These are phyloP conservation scores for Nemania sp. DNA, from an alignment of 2,329 filamentous ascomycete species.

Conservation along the genomic window DNA sequence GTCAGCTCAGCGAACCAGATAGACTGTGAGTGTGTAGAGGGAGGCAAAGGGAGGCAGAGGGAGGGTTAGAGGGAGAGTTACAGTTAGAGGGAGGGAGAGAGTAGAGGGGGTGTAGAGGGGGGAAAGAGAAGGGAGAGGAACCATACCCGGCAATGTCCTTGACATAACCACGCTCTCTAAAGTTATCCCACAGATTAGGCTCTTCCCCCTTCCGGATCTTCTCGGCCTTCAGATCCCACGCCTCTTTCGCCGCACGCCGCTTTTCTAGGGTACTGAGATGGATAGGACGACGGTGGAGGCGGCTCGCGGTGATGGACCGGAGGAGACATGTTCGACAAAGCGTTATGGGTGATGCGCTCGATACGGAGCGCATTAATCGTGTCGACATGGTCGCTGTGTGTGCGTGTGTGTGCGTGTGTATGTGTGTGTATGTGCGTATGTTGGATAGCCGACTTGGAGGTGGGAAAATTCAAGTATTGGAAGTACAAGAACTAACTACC, in stretches of 20 bases:
- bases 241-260: constrained; percentile 54
- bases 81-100: neutral
- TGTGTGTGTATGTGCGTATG: neutral
- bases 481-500: too few species aligned
- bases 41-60: neutral
- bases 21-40: neutral
- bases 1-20: too few species aligned
- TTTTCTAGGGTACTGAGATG: constrained; percentile 60
- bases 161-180: constrained; percentile 79
- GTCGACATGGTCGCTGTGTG: constrained; percentile 43
- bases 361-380: constrained; percentile 20
- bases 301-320: constrained; percentile 34
- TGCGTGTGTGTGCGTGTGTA: too few species aligned
- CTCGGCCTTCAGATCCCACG: constrained; percentile 63
- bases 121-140: neutral
- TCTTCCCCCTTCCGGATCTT: constrained; percentile 63
- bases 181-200: constrained; percentile 69
- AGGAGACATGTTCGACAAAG: constrained; percentile 48
- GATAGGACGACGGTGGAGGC: constrained; percentile 52
- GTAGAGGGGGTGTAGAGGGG: neutral
- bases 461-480: too few species aligned
- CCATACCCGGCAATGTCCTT: constrained; percentile 80
- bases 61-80: neutral
- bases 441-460: neutral
- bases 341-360: constrained; percentile 33